Evolutionary conservation across 1,139 yeast genomes (phyloP).

Genomic region (Debaryomyces coudertii): DNA sequence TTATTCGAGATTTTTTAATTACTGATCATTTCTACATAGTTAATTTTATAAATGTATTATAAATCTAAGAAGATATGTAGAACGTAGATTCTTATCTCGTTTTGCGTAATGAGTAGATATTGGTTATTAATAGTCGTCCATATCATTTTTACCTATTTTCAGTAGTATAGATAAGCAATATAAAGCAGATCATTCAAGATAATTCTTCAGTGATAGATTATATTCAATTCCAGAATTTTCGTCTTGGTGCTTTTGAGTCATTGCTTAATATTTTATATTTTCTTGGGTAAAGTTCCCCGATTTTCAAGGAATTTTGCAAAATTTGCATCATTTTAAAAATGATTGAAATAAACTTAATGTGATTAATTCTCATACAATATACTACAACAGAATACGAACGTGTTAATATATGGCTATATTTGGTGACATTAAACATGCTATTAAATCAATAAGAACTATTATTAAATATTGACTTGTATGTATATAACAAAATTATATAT

Average conservation of each 20-base stretch:
- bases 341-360: background rate
- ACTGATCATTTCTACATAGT: background rate
- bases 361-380: too few relatives aligned
- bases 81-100: too few relatives aligned
- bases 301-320: background rate
- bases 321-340: background rate
- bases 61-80: background rate
- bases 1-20: slow-evolving; percentile 6
- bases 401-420: background rate
- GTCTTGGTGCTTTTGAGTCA: too few relatives aligned
- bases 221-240: too few relatives aligned
- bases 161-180: too few relatives aligned
- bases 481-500: background rate
- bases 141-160: too few relatives aligned
- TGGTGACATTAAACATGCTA: background rate
- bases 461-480: background rate
- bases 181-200: too few relatives aligned
- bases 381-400: too few relatives aligned
- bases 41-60: background rate
- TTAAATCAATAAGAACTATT: background rate
- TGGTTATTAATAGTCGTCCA: too few relatives aligned
- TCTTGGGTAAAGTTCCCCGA: background rate
- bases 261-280: too few relatives aligned
- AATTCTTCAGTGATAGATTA: too few relatives aligned
- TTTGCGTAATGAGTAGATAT: too few relatives aligned